Conservation (phyloP, 2,329 filamentous ascomycete species). For the Apiospora sp. region DNA sequence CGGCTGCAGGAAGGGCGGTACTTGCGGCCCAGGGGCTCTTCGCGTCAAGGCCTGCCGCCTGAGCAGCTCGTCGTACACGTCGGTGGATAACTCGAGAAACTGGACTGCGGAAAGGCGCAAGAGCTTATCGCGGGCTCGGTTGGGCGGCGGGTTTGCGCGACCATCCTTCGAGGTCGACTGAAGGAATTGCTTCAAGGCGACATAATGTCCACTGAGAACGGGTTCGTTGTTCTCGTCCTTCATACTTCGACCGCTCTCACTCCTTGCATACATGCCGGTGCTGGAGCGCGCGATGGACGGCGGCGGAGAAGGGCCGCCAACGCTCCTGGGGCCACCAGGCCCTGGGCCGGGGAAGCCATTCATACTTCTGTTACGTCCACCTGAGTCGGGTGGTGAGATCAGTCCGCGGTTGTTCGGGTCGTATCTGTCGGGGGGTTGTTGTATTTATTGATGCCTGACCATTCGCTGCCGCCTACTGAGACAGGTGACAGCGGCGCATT, state of each 20-base stretch:
- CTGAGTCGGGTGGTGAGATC: constrained; percentile 75
- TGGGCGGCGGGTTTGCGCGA: constrained; percentile 76
- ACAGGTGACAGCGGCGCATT: constrained; percentile 83
- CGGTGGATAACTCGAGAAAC: constrained; percentile 96
- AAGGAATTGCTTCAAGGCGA: constrained; percentile 79
- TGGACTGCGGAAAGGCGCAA: constrained; percentile 88
- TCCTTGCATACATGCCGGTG: constrained; percentile 74
- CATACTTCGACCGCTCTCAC: constrained; percentile 69
- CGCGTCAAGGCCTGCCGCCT: constrained; percentile 78
- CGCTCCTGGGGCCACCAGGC: constrained; percentile 62
- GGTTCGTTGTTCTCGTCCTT: constrained; percentile 67
- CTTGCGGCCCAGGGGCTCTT: constrained; percentile 58
- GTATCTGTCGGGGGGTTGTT: constrained; percentile 61
- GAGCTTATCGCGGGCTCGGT: constrained; percentile 93
- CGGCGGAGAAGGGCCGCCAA: constrained; percentile 80
- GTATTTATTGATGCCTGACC: constrained; percentile 76
- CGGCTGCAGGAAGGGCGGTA: constrained; percentile 81
- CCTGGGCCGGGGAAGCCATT: constrained; percentile 56
- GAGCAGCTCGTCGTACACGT: constrained; percentile 94
- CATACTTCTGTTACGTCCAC: constrained; percentile 66
- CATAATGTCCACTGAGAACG: constrained; percentile 81
- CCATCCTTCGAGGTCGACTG: constrained; percentile 76
- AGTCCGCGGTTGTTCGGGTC: constrained; percentile 63
- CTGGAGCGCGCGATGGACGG: constrained; percentile 88
- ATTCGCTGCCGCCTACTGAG: constrained; percentile 85